Evolutionary conservation across 192 early-diverging fungal species (phyloP), one percentile per base, ranked within the genome.

Genomic region (Dissophora globulifera): DNA sequence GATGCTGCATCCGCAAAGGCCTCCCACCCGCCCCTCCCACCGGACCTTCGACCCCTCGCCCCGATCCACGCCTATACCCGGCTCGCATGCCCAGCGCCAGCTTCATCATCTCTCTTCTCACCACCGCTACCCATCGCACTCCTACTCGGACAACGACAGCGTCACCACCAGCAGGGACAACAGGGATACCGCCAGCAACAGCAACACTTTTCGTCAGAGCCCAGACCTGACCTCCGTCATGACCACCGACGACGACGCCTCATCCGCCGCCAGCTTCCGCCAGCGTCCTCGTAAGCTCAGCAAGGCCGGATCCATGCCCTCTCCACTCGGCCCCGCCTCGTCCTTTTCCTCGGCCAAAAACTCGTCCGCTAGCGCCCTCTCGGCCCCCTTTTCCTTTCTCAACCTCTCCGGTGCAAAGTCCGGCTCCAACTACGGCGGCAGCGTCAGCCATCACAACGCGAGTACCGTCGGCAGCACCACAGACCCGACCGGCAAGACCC

Each of bases 231-330:
- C 55, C 15, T 55, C 47, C 35, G n/a, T n/a, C n/a, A 65, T 76
- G 58, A 38, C 43, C 25, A 76, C 72, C 32, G 72, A 76, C 58
- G 63, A 67, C 72, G 72, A 76, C 38, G 19, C 32, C 16, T 76
- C 72, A 3, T 76, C 72, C 20, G 38, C 72, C 1, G 63, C 58
- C 58, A 76, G 72, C 38, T 66, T 76, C 47, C 58, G 58, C 20
- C 48, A 63, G 30, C 38, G 72, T 17, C 45, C 72, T 7, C 72
- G 72, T 20, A 47, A 75, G 35, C 27, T 55, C 20, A 76, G 58
- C 40, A 76, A 76, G 46, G 50, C 62, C 33, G 53, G 62, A 15
- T 25, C 63, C 15, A 29, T 53, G 20, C 51, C 72, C 2, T 76
- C 72, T n/a, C 72, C 72, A 12, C 72, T 76, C 15, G 40, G 72